These are phyloP conservation scores for Phytophthora podocarpi DNA, from an alignment of 352 stramenopile genomes.

Conservation along the genomic window DNA sequence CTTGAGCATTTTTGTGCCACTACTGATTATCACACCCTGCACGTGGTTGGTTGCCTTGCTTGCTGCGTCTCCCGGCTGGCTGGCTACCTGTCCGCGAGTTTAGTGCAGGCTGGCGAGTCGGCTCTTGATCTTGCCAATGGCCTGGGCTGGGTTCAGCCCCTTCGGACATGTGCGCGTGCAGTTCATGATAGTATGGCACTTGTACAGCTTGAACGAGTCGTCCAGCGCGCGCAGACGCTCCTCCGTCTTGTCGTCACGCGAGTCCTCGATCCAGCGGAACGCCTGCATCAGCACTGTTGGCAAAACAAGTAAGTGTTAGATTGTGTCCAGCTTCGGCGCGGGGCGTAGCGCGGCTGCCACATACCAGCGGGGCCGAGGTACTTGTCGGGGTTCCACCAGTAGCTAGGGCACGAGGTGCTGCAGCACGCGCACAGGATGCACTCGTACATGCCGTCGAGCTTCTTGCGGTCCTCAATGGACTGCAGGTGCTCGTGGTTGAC, in stretches of 20 bases:
- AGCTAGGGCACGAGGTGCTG: constrained; percentile 98
- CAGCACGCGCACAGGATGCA: constrained; percentile 99
- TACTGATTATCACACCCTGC: constrained; percentile 24
- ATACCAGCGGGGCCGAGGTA: constrained; percentile 92
- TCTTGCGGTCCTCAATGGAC: constrained; percentile 97
- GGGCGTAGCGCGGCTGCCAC: no score
- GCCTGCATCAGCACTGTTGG: constrained; percentile 91
- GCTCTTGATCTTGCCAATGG: constrained; percentile 99
- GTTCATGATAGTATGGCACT: constrained; percentile 99
- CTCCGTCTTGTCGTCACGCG: constrained; percentile 96
- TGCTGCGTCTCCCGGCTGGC: not conserved
- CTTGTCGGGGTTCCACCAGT: constrained; percentile 99
- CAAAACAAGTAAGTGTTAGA: constrained; percentile 18
- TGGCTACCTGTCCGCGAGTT: constrained; percentile 11
- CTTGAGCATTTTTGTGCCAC: constrained; percentile 27
- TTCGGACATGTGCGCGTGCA: constrained; percentile 99
- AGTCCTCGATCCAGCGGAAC: constrained; percentile 99
- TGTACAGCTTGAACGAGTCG: constrained; percentile 99
- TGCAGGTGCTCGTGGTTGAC: constrained; percentile 89
- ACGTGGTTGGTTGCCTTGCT: not conserved
- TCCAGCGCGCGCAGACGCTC: constrained; percentile 96
- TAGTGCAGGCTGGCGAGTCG: constrained; percentile 87
- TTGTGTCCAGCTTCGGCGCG: no score
- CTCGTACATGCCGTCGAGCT: constrained; percentile 99
- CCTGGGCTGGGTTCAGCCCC: constrained; percentile 98